Base-by-base conservation (phyloP, 495 filamentous ascomycete genomes). In the Cryomyces antarcticus region DNA sequence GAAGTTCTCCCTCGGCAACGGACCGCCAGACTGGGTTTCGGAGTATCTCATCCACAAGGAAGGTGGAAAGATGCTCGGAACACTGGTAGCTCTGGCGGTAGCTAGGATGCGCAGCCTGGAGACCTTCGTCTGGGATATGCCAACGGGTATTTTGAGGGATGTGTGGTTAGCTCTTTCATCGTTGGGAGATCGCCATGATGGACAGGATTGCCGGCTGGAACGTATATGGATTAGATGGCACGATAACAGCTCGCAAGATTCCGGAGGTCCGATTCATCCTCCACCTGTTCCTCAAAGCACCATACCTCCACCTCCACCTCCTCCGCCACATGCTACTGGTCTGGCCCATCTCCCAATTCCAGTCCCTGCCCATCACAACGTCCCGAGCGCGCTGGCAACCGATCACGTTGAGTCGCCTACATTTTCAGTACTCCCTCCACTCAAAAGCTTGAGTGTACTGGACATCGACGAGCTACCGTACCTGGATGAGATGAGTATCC, bases 41-140 rank as follows among this genome's bases (percentile, higher is more conserved):
- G 85, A 93, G 46, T 94, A 96, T 60, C 67, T 80, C 34, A 79
- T 94, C 50, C 78, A 72, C 7, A 93, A 87, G 57, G 87, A 93
- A 53, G 73, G 80, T 43, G 88, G 87, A 0, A 94, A 92, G 59
- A 86, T 94, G 82, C 70, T 96, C 6, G 85, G 86, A 12, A 93
- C 83, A 9, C 61, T 94, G 36, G 84, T 92, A n/a, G 83, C 87
- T 10, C 60, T 88, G 49, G 82, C 85, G 4, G 67, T 94, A 27
- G 73, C 77, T 29, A 74, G 82, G 43, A 94, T 94, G 88, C 65
- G 77, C 24, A 85, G 86, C 48, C 70, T 96, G 13, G 86, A 96
- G 58, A 77, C 76, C 0, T 96, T 96, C 51, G 65, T 85, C 7
- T 96, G 88, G 88, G 87, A 96, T 55, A 93, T 93, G 87, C 84